Evolutionary conservation across 345 rosid genomes (phyloP), one percentile per base, ranked within the genome.

Genomic region (Bretschneidera sinensis): DNA sequence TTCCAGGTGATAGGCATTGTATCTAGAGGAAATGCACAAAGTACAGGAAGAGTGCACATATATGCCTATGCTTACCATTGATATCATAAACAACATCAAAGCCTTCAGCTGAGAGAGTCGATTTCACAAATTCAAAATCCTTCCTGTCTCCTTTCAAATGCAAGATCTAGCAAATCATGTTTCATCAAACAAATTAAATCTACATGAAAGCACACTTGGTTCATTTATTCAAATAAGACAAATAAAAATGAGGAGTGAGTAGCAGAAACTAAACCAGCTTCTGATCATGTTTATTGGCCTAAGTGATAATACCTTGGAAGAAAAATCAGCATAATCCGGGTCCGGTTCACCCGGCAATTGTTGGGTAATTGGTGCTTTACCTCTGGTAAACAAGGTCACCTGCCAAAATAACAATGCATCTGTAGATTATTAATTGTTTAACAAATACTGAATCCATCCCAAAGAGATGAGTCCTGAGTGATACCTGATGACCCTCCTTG

Each of bases 121-220:
- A 80, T 65, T 90, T 94, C 61, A 94, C 96, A 66, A 94, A 94
- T n/a, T 94, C 95, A 43, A 74, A 90, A 73, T 94, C 96, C 68
- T 78, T 84, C 74, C 99, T 78, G 77, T 90, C 99, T 81, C 97
- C 99, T 84, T 92, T 92, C 77, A 92, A 74, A 73, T 89, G 97
- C 84, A 77, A 81, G 73, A 92, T 79, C 96, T 92, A 76, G 61
- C 49, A 74, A 60, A 76, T 25, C 61, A 77, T 5, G 66, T 23
- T n/a, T n/a, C 55, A 57, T 20, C 1, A 59, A 53, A 54, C 35
- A 31, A 31, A 31, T 31, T 9, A 31, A 31, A 31, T 31, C 35
- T 4, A 31, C 6, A 4, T 31, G 9, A 31, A 9, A 39, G 16
- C 45, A 39, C 45, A 31, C 6, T 13, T 39, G 10, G 45, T 39